Conservation (phyloP, 768 basidiomycete species). For the Dioszegia crocea region DNA sequence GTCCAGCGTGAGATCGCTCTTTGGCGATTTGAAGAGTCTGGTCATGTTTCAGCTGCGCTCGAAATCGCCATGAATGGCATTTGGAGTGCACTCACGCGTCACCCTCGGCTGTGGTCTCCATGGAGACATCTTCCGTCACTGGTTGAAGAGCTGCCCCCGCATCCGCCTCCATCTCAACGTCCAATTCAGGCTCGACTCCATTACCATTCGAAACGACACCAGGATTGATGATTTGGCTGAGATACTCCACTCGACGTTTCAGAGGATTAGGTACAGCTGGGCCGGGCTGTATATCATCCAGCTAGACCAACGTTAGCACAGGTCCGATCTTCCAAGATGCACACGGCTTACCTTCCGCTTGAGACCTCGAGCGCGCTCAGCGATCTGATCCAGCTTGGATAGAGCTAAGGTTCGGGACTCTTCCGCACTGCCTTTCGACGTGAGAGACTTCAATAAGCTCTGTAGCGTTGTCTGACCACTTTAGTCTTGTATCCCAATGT, state of each 20-base stretch:
- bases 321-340: too few species aligned
- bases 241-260: conserved; percentile 22
- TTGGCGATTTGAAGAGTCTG: not conserved
- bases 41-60: too few species aligned
- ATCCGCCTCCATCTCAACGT: not conserved
- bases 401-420: conserved; percentile 10
- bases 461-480: conserved; percentile 20
- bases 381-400: conserved; percentile 29
- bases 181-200: not conserved
- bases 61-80: not conserved
- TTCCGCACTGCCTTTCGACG: conserved; percentile 10
- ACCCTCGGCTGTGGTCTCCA: not conserved
- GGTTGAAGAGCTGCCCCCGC: not conserved
- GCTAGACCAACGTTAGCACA: too few species aligned
- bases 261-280: conserved; percentile 22
- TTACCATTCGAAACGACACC: not conserved
- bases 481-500: not conserved
- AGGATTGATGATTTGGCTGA: conserved; percentile 6
- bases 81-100: not conserved
- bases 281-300: conserved; percentile 40
- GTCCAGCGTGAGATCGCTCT: conserved; percentile 55
- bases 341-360: conserved; percentile 78
- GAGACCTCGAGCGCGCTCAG: conserved; percentile 55
- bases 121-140: not conserved
- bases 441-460: conserved; percentile 16